Conservation (phyloP, 2,329 filamentous ascomycete genomes). For the Albifimbria verrucaria region DNA sequence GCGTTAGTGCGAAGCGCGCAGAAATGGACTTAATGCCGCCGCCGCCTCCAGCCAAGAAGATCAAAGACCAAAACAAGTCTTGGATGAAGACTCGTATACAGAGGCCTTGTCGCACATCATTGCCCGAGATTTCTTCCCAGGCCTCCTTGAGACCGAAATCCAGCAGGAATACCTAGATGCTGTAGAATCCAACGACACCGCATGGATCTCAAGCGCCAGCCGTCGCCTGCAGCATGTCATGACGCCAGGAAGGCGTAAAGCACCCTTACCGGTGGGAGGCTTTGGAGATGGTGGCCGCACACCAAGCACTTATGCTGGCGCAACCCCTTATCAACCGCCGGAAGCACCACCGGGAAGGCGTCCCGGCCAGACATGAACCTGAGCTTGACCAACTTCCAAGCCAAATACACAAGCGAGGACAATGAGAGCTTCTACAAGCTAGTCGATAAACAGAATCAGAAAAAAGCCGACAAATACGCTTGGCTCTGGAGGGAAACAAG, state of each 20-base stretch:
- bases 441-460: constrained; percentile 85
- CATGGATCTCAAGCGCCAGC: constrained; percentile 83
- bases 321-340: constrained; percentile 66
- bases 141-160: constrained; percentile 77
- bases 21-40: constrained; percentile 78
- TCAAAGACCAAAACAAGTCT: constrained; percentile 85
- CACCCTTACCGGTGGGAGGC: constrained; percentile 18
- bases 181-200: constrained; percentile 76
- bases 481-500: constrained; percentile 89
- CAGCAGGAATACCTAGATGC: constrained; percentile 93
- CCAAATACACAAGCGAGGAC: constrained; percentile 94
- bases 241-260: constrained; percentile 62
- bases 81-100: constrained; percentile 94
- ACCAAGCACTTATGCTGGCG: constrained; percentile 64
- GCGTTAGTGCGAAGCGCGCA: constrained; percentile 68
- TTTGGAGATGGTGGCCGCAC: constrained; percentile 44
- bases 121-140: constrained; percentile 93
- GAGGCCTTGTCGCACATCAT: constrained; percentile 91
- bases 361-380: constrained; percentile 65
- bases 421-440: constrained; percentile 96
- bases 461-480: constrained; percentile 76
- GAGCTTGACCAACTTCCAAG: constrained; percentile 81
- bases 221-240: constrained; percentile 72
- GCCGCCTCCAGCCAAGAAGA: constrained; percentile 79
- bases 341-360: constrained; percentile 25